Base-by-base conservation (phyloP, 768 basidiomycete species). In the Xerocomus brunneocitrinus region DNA sequence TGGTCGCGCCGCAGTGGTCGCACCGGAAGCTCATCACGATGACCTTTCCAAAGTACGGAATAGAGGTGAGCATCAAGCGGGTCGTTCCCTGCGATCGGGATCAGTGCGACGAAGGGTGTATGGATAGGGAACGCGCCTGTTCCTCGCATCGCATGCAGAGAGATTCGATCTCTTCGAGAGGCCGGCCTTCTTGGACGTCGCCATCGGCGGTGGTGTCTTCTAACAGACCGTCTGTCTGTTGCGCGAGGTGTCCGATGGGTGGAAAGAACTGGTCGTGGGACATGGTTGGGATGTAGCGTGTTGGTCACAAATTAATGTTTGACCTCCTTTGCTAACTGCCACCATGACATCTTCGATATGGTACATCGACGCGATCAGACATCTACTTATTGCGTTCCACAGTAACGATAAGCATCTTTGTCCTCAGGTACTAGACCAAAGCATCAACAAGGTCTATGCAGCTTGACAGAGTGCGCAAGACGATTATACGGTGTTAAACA, bases 1-100 rank as follows among this genome's bases (percentile, higher is more conserved):
- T 98, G 38, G 78, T 69, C 58, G 77, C 71, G 8, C 93, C 94
- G 62, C 97, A 99, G 63, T 93, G 85, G 53, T 95, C 91, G 67
- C 97, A 99, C 52, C 87, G 81, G 75, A 99, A 99, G 36, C 92
- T 95, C 84, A 95, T 93, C 55, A 98, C 83, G 58, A 99, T 89
- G 48, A 98, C 85, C 68, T 99, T 91, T 42, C 83, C 78, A 76
- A 98, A 98, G 76, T 85, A 98, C 0, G 97, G 97, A 46, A 99
- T 99, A 3, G 85, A 84, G 0, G 95, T 98, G 46, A 99, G 75
- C 62, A 99, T 81, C 62, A 99, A 71, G 40, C 93, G 76, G 1
- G 97, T 99, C 12, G 76, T 74, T 31, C 95, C 95, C 93, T 98
- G 77, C 60, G 69, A 56, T 67, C 62, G 57, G 48, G 24, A n/a